Evolutionary conservation across 805 yeast genomes (phyloP).

Genomic region (Kodamaea fukazawae): DNA sequence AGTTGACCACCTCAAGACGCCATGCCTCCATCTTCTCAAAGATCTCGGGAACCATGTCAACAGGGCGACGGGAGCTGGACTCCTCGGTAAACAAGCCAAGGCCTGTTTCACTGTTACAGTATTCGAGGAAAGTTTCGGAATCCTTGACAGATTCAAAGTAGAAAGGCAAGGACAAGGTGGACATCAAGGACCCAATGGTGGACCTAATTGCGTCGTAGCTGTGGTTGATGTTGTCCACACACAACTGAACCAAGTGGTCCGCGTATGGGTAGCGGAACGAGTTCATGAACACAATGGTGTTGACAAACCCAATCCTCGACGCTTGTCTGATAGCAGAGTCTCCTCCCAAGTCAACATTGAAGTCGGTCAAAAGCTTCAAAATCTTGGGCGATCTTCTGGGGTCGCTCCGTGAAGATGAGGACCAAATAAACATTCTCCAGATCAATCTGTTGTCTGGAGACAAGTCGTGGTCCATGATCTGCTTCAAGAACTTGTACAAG

Average conservation of each 20-base stretch:
- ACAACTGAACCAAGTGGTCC: constrained; percentile 40
- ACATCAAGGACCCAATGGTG: constrained; percentile 60
- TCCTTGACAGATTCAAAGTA: constrained; percentile 41
- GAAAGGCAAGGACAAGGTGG: constrained; percentile 42
- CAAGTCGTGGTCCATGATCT: constrained; percentile 54
- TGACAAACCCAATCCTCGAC: constrained; percentile 55
- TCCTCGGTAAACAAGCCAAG: constrained; percentile 33
- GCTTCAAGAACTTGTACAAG: constrained; percentile 42
- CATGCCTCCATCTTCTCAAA: constrained; percentile 45
- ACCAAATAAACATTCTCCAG: constrained; percentile 77
- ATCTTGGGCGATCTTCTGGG: constrained; percentile 61
- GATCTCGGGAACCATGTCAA: constrained; percentile 36
- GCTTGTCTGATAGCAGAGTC: constrained; percentile 66
- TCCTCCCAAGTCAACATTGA: constrained; percentile 47
- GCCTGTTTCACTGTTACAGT: constrained; percentile 28
- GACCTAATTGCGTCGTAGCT: constrained; percentile 72
- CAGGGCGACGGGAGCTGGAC: constrained; percentile 25
- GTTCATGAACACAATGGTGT: constrained; percentile 46
- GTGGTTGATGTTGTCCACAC: constrained; percentile 54
- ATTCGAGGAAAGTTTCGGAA: constrained; percentile 38
- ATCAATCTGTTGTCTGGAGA: constrained; percentile 70
- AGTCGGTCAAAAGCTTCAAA: constrained; percentile 42
- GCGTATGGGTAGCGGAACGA: constrained; percentile 56
- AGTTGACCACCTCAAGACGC: constrained; percentile 32
- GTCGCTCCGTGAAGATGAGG: constrained; percentile 67